Base-by-base conservation (phyloP, 2,329 filamentous ascomycete species). In the Pseudogymnoascus sp. region DNA sequence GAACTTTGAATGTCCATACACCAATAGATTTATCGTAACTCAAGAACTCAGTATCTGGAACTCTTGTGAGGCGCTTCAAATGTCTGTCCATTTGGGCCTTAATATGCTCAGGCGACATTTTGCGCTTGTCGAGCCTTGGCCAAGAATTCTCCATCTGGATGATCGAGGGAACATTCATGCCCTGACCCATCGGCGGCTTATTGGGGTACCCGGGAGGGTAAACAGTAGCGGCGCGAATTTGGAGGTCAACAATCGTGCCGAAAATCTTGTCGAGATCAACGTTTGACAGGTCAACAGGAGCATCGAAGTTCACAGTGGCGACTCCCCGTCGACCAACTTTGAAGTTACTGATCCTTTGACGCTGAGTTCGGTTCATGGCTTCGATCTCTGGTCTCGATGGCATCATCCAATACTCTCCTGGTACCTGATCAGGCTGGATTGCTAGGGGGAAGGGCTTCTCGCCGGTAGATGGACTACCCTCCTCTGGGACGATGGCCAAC, bases 121-220 rank as follows among this genome's bases (percentile, higher is more conserved):
- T 77, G 67, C 80, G 81, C 67, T 86, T 83, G 62, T 79, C 77
- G 72, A 83, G 83, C 63, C 93, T 89, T 31, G 95, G 95, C 88
- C 91, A 97, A 0, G 93, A 96, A 72, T 97, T 93, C 73, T 95
- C 88, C 9, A 99, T 83, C n/a, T 84, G 85, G 67, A 99, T 93
- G 38, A 84, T 87, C 0, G 95, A 91, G 2, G 92, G 93, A 6
- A 97, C 91, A 71, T 99, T 99, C 67, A 99, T 82, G 5, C 91
- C 93, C 72, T 92, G 91, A 64, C 96, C 95, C 64, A 88, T 82
- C 0, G 88, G 83, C 14, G 95, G 93, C 77, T 97, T 99, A 42
- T 86, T 80, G 49, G 88, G 83, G 7, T 34, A 56, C 9, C 49
- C 49, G 2, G 84, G 67, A 3, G 85, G 70, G 72, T 99, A 99